Percentiles rank a stretch among this genome's conserved stretches.
These are phyloP conservation scores for Aspergillus conjunctus DNA, from an alignment of 495 filamentous ascomycete species.

Conservation along the genomic window DNA sequence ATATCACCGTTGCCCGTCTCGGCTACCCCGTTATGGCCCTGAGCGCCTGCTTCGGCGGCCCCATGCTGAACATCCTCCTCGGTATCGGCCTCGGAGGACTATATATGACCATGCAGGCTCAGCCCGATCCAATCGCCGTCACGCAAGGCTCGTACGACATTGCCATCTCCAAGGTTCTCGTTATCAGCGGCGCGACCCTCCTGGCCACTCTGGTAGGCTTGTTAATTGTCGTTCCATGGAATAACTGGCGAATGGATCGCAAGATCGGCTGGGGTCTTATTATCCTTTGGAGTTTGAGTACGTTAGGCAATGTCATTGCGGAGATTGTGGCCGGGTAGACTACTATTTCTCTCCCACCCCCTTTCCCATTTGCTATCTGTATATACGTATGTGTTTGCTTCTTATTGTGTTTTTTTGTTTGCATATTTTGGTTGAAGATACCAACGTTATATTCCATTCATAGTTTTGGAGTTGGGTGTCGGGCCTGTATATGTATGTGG, in stretches of 20 bases:
- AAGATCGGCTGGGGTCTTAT: slow-evolving; percentile 82
- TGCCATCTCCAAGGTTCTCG: slow-evolving; percentile 76
- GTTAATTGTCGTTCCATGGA: slow-evolving; percentile 78
- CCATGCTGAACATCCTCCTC: slow-evolving; percentile 95
- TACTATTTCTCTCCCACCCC: neutral
- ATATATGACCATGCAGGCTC: slow-evolving; percentile 69
- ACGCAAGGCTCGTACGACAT: slow-evolving; percentile 67
- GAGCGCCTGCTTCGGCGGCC: slow-evolving; percentile 90
- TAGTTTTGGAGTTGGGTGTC: neutral
- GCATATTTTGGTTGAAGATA: neutral
- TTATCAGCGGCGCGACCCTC: slow-evolving; percentile 79
- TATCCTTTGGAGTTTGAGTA: slow-evolving; percentile 83
- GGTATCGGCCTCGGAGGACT: slow-evolving; percentile 88
- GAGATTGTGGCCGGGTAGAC: slow-evolving; percentile 54
- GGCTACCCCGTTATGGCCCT: slow-evolving; percentile 98
- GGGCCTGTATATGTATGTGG: neutral
- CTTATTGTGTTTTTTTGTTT: neutral
- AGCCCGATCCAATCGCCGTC: slow-evolving; percentile 22
- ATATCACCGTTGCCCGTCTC: slow-evolving; percentile 88
- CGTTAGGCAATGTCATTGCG: slow-evolving; percentile 77
- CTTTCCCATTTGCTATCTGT: neutral
- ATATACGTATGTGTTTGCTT: neutral
- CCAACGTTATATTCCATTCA: neutral
- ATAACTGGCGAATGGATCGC: slow-evolving; percentile 86
- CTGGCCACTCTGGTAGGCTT: slow-evolving; percentile 78